A percentile compares a stretch with the other conserved stretches of the same genome.
Evolutionary conservation across 768 basidiomycete species (phyloP).

Genomic region (Suillus brevipes): DNA sequence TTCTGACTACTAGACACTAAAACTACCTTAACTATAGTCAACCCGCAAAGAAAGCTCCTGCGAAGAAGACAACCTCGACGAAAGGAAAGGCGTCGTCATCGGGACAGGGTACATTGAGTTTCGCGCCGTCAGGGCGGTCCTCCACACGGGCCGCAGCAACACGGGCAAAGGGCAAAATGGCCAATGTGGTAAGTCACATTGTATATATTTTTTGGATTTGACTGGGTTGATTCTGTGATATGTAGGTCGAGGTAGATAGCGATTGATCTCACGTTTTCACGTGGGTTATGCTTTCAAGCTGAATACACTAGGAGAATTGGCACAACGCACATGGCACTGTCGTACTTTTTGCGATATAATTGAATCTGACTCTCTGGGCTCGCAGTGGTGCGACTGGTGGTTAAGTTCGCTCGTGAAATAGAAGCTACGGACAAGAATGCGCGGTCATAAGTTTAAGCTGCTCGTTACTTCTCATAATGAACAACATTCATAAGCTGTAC

Average conservation of each 20-base stretch:
- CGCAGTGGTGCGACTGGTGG: no score
- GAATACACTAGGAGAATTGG: background rate
- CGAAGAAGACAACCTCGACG: constrained; percentile 44
- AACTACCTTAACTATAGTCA: constrained; percentile 27
- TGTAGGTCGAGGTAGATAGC: constrained; percentile 27
- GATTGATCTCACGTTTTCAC: constrained; percentile 18
- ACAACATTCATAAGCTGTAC: background rate
- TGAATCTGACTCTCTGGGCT: background rate
- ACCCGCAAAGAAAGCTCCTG: constrained; percentile 52
- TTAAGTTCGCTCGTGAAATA: background rate
- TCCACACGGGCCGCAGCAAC: constrained; percentile 70
- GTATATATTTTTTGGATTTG: background rate
- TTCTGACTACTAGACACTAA: constrained; percentile 24
- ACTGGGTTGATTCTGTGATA: background rate
- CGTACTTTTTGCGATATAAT: background rate
- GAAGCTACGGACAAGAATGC: background rate
- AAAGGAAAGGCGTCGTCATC: constrained; percentile 27
- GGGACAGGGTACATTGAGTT: constrained; percentile 59
- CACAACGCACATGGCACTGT: background rate
- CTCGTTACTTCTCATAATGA: background rate
- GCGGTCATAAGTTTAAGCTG: background rate
- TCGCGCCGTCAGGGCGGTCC: constrained; percentile 57
- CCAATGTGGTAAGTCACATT: constrained; percentile 38
- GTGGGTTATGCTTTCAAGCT: background rate
- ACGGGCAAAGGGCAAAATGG: constrained; percentile 64